Base-by-base conservation (phyloP, 176 grass and related monocot genomes). In the Dactylis glomerata region DNA sequence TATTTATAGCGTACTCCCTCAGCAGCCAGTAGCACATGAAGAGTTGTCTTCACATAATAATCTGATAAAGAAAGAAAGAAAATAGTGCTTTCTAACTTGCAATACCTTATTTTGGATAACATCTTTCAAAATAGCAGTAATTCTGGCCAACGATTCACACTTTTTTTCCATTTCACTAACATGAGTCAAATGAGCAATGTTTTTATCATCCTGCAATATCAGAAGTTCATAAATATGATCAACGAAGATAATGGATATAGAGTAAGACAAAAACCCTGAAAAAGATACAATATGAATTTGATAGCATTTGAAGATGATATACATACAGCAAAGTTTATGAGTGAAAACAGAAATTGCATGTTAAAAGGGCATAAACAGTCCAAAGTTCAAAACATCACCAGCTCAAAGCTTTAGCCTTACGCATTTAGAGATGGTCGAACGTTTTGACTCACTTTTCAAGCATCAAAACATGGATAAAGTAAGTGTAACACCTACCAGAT, bases 81-180 rank as follows among this genome's bases (percentile, higher is more conserved):
- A 83, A 85, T 49, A 68, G 34, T 36, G 69, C 55, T 55, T 67
- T 52, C 42, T 49, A 19, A 54, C 16, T 77, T 73, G 27, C 26
- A 63, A 84, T 92, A 99, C 96, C 96, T 99, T 99, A 85, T 99
- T 99, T 68, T 99, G 96, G 79, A 99, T 99, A 37, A 99, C 96
- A 94, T 99, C 96, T 87, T 99, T 99, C 89, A 99, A 85, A 84
- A 99, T 96, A 80, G 96, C 30, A 74, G 96, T 99, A 57, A 99
- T 99, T 94, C 88, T 94, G 52, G 93, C 89, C 85, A 99, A 93
- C 49, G 96, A 99, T 54, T 96, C 89, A 34, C 93, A 99, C 59
- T 99, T 99, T 65, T 96, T 99, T 85, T 99, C 93, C 96, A 99
- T 99, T 80, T 99, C 96, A 89, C 96, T 96, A 72, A 99, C 96